Evolutionary conservation across 345 rosid species (phyloP).

Genomic region (Moricandia arvensis): DNA sequence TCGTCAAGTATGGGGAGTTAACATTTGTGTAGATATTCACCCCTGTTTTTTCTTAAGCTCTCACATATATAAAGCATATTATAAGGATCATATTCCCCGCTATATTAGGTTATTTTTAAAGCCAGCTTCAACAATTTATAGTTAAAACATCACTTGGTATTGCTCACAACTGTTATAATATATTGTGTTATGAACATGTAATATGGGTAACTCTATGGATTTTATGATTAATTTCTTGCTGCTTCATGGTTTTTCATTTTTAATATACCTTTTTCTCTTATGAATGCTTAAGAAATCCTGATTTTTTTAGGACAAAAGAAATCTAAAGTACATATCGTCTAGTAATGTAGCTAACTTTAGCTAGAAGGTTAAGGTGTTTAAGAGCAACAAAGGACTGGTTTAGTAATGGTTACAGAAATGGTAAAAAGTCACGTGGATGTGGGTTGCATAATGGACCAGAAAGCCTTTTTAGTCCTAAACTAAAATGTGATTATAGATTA

Average conservation of each 20-base stretch:
- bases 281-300: too few relatives aligned
- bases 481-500: neutral
- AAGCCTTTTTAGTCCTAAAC: neutral
- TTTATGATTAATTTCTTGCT: neutral
- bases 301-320: neutral
- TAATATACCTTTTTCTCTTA: too few relatives aligned
- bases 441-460: neutral
- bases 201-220: neutral
- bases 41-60: neutral
- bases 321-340: neutral
- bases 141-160: neutral
- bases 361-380: neutral
- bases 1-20: neutral
- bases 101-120: neutral
- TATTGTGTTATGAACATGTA: neutral
- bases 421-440: slow-evolving; percentile 1
- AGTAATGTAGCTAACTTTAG: neutral
- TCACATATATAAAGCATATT: neutral
- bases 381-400: neutral
- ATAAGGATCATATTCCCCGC: neutral
- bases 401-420: neutral
- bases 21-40: neutral
- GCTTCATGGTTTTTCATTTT: neutral
- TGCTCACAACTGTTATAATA: neutral
- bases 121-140: neutral